Base-by-base conservation (phyloP, 2,329 filamentous ascomycete species). In the Sarocladium strictum region DNA sequence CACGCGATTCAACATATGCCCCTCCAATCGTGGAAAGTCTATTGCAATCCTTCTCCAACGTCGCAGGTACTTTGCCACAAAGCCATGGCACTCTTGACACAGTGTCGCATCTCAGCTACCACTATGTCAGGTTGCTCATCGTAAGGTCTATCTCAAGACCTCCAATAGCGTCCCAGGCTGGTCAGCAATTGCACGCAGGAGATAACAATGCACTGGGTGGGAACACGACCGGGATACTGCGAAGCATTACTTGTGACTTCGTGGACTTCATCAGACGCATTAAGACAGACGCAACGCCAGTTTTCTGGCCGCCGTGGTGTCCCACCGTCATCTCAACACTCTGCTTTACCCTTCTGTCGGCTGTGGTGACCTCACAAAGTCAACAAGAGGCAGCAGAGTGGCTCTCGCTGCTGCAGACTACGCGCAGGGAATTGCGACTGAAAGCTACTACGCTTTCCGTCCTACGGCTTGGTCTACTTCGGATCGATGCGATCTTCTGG, bases 401-500 rank as follows among this genome's bases (percentile, higher is more conserved):
- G 58, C 49, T 61, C 11, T 24, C 45, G 1, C 53, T 57, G 15
- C 32, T 62, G 2, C 54, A 61, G 27, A 43, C 53, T 1, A 56
- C 59, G 9, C 58, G 60, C 2, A 49, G 53, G 21, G 52, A 59
- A 1, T 26, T 62, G 11, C 33, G 59, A 23, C 23, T 60, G 3
- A 62, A 62, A 14, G 56, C 60, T 9, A 56, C 50, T 2, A 60
- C 59, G 9, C 53, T 61, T 5, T 53, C 59, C 1, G 58, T 60
- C 3, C 56, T 62, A 6, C 56, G 59, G 1, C 38, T 62, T 2
- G 60, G 59, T 2, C 29, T 62, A 5, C 53, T 62, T 14, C 52
- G 60, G 12, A 58, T 62, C 12, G 60, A 62, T 41, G 57, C 60
- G 2, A 53, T 62, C 11, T 62, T 62, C 51, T 62, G 59, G 60